These are phyloP conservation scores for Haplosporangium sp. DNA, from an alignment of 371 early-diverging fungal genomes.

Conservation along the genomic window DNA sequence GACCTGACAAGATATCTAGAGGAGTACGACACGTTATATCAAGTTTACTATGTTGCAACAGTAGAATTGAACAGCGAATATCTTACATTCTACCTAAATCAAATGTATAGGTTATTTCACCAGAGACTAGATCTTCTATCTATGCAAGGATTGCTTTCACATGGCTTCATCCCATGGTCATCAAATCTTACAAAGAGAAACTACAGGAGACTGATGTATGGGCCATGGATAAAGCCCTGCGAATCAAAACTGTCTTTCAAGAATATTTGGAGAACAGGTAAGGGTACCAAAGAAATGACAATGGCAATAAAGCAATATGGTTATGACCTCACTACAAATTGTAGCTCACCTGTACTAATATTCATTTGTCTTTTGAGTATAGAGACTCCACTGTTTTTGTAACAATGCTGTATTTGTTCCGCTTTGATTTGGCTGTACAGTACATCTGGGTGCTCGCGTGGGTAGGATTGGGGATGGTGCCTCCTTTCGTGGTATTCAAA, in stretches of 20 bases:
- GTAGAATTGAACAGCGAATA: neutral
- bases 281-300: neutral
- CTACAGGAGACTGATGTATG: constrained; percentile 49
- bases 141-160: constrained; percentile 52
- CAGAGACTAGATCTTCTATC: constrained; percentile 48
- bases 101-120: constrained; percentile 42
- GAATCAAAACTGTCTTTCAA: constrained; percentile 42
- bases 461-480: constrained; percentile 44
- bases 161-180: constrained; percentile 53
- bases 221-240: constrained; percentile 41
- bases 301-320: too few species aligned
- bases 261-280: constrained; percentile 45
- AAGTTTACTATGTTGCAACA: neutral
- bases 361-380: neutral
- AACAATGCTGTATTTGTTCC: constrained; percentile 49
- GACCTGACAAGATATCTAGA: constrained; percentile 41
- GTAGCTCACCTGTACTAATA: neutral
- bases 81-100: neutral
- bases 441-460: constrained; percentile 43
- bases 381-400: constrained; percentile 43
- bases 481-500: constrained; percentile 48
- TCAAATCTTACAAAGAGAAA: constrained; percentile 33
- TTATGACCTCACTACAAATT: neutral
- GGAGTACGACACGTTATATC: constrained; percentile 27
- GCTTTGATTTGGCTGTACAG: constrained; percentile 29